Base-by-base conservation (phyloP, 176 grass and related monocot genomes). In the Oryza rufipogon region DNA sequence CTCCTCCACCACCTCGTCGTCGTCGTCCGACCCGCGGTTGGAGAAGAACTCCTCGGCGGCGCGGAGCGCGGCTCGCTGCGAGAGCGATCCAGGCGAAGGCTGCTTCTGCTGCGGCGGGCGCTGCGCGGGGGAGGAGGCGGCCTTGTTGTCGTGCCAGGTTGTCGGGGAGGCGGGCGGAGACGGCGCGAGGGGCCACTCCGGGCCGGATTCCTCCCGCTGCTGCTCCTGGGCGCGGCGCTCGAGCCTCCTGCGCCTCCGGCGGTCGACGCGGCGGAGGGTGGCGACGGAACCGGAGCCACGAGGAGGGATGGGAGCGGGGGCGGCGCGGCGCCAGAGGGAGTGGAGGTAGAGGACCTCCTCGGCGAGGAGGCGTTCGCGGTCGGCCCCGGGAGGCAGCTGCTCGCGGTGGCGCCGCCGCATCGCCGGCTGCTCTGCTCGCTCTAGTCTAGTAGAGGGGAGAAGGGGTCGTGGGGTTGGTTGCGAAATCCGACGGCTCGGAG, bases 281-380 rank as follows among this genome's bases (percentile, higher is more conserved):
- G 47, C 16, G 25, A 2, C 2, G 34, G 84, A 36, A 36, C 52
- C 47, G 30, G 67, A 13, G 64, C 20, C 30, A 9, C 17, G 28
- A 4, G 65, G 22, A 4, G 11, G 74, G 46, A 11, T 41, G 7
- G 73, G 69, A 51, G 47, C 12, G 47, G 47, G 13, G 38, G 83
- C 90, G 38, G 83, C 90, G 4, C 15, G 83, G 46, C 70, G 84
- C 90, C 92, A 97, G 49, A 94, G 94, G 23, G 90, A 87, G 74
- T 97, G 94, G 80, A 94, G 92, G 86, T 76, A 75, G 19, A 85
- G 74, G 36, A 96, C 91, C 77, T 96, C 94, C 73, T 87, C 84
- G 58, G 84, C 78, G 66, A 74, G 81, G 38, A 45, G 39, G 32
- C 83, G 75, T 4, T 89, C 75, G 66, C 70, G 25, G 64, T 64